These are phyloP conservation scores for Trichoderma gamsii DNA, from an alignment of 495 filamentous ascomycete species.

Conservation along the genomic window DNA sequence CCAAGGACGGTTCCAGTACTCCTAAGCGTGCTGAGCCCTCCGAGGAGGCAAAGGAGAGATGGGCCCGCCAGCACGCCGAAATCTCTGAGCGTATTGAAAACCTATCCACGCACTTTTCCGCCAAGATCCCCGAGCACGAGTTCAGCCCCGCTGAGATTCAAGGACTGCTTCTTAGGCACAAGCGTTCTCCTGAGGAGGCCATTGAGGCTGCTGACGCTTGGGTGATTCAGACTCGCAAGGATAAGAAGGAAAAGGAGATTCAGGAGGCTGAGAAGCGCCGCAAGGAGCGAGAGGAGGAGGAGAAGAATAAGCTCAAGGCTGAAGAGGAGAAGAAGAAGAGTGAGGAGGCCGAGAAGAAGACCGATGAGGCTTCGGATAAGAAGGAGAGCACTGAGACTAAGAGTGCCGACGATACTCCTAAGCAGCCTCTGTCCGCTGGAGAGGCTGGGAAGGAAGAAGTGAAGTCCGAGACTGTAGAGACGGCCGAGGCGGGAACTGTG, in stretches of 20 bases:
- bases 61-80: slow-evolving; percentile 26
- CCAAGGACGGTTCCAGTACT: neutral
- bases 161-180: slow-evolving; percentile 65
- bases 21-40: neutral
- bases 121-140: slow-evolving; percentile 52
- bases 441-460: slow-evolving; percentile 1
- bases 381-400: slow-evolving; percentile 21
- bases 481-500: slow-evolving; percentile 15
- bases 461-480: slow-evolving; percentile 18
- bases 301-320: slow-evolving; percentile 27
- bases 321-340: slow-evolving; percentile 25
- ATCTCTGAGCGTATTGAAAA: slow-evolving; percentile 28
- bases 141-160: slow-evolving; percentile 76
- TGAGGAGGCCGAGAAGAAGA: slow-evolving; percentile 25
- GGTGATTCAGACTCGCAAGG: slow-evolving; percentile 50
- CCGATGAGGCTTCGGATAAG: slow-evolving; percentile 22
- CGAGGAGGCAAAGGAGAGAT: slow-evolving; percentile 6
- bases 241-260: slow-evolving; percentile 50
- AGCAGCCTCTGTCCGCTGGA: slow-evolving; percentile 17
- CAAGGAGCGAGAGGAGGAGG: slow-evolving; percentile 32
- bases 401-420: slow-evolving; percentile 16
- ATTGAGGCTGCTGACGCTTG: slow-evolving; percentile 52
- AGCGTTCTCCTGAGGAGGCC: slow-evolving; percentile 54
- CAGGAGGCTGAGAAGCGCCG: slow-evolving; percentile 40
- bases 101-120: slow-evolving; percentile 53